Conservation (phyloP, 352 stramenopile species). For the Phytophthora syringae region DNA sequence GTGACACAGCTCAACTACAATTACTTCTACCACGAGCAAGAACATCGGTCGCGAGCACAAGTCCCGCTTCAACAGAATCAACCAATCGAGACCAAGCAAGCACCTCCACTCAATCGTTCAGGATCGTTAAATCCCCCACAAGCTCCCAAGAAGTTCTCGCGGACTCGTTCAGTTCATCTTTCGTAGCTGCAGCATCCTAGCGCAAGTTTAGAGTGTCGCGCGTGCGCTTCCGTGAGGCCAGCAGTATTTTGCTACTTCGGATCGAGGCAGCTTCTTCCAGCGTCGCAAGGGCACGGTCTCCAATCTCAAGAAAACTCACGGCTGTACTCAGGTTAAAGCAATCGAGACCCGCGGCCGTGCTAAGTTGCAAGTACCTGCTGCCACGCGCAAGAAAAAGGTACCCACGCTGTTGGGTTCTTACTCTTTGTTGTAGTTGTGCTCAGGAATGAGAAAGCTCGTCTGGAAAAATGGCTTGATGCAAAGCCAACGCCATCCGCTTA, state of each 20-base stretch:
- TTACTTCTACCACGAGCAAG: conserved; percentile 62
- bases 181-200: neutral
- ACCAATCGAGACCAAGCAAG: neutral
- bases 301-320: neutral
- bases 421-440: conserved; percentile 65
- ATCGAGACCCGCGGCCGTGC: neutral
- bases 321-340: conserved; percentile 8
- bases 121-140: conserved; percentile 17
- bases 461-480: conserved; percentile 35
- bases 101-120: conserved; percentile 18
- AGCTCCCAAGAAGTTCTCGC: conserved; percentile 21
- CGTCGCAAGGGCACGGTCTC: conserved; percentile 8
- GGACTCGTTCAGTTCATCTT: conserved; percentile 16
- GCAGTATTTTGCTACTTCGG: neutral
- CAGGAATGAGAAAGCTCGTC: conserved; percentile 41
- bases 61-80: conserved; percentile 2
- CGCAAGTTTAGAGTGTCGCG: conserved; percentile 21
- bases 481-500: conserved; percentile 53
- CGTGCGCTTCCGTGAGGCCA: neutral
- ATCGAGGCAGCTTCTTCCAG: conserved; percentile 3
- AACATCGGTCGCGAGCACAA: conserved; percentile 19
- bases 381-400: neutral
- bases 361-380: conserved; percentile 13
- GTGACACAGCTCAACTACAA: conserved; percentile 84
- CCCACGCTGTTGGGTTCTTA: conserved; percentile 21